Conservation (phyloP, 1,139 yeast species). For the Protomyces lactucae-debilis region DNA sequence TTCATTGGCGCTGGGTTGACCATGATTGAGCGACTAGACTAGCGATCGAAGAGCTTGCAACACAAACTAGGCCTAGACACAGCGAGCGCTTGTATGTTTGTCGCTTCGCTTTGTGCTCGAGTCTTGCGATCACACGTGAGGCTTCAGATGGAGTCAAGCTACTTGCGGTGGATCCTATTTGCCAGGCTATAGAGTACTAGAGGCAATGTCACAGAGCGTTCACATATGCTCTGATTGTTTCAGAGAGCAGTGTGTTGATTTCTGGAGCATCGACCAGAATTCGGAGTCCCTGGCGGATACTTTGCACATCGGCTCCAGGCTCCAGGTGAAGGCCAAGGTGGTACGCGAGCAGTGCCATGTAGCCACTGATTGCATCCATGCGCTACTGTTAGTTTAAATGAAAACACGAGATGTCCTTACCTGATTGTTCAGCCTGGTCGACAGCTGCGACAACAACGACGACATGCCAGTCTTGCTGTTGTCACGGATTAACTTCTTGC, state of each 20-base stretch:
- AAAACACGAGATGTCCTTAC: background rate
- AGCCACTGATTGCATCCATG: background rate
- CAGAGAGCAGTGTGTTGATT: background rate
- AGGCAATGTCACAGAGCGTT: background rate
- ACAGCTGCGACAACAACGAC: background rate
- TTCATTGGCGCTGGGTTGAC: slow-evolving; percentile 35
- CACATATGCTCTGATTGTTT: background rate
- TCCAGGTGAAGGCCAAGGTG: background rate
- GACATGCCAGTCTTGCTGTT: background rate
- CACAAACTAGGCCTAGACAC: no score
- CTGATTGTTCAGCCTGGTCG: background rate
- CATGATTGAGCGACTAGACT: background rate
- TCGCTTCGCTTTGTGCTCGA: no score
- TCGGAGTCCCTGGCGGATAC: background rate
- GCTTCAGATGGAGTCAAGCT: no score
- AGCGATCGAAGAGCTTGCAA: no score
- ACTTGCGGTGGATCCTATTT: no score
- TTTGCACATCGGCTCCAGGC: background rate
- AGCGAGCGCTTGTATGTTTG: no score
- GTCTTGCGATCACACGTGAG: no score
- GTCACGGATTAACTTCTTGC: background rate
- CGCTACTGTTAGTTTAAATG: background rate
- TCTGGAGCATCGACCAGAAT: background rate
- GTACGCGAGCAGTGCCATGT: background rate
- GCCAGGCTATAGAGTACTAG: no score